Conservation (phyloP, 2,329 filamentous ascomycete species). For the Fusarium pininemorale region DNA sequence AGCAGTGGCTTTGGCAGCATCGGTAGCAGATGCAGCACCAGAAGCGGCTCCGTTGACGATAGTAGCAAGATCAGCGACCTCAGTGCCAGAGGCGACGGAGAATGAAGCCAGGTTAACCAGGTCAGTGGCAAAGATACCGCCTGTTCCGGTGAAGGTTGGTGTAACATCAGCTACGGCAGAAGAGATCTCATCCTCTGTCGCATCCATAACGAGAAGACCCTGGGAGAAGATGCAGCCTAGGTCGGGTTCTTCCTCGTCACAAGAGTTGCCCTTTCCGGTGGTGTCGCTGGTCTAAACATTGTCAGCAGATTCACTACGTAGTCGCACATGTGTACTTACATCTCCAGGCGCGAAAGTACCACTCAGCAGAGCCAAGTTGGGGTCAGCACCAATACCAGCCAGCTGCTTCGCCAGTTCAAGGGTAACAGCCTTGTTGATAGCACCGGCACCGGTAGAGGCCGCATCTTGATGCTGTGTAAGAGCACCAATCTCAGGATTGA, state of each 20-base stretch:
- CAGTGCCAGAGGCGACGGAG: neutral
- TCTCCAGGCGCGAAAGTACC: conserved; percentile 17
- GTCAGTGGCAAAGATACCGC: conserved; percentile 1
- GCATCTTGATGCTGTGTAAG: conserved; percentile 14
- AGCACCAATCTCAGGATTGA: conserved; percentile 10
- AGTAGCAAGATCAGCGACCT: conserved; percentile 3
- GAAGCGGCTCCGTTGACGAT: neutral
- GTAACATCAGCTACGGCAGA: neutral
- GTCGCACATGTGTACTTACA: neutral
- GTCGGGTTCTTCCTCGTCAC: conserved; percentile 4
- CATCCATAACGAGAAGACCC: neutral
- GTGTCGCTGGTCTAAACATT: neutral
- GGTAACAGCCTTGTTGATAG: conserved; percentile 16
- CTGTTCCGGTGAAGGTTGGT: conserved; percentile 9
- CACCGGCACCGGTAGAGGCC: neutral
- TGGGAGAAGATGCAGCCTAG: conserved; percentile 12
- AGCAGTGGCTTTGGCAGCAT: neutral
- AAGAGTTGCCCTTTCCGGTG: conserved; percentile 6
- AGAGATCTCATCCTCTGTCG: conserved; percentile 5
- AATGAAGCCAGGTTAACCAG: neutral
- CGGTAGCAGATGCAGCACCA: neutral
- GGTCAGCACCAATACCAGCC: conserved; percentile 6
- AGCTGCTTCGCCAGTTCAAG: conserved; percentile 6
- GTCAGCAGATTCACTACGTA: neutral
- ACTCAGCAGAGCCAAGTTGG: conserved; percentile 11